phyloP scores from a whole-genome alignment of 106 monocot genomes.

The Acorus calamus region DNA sequence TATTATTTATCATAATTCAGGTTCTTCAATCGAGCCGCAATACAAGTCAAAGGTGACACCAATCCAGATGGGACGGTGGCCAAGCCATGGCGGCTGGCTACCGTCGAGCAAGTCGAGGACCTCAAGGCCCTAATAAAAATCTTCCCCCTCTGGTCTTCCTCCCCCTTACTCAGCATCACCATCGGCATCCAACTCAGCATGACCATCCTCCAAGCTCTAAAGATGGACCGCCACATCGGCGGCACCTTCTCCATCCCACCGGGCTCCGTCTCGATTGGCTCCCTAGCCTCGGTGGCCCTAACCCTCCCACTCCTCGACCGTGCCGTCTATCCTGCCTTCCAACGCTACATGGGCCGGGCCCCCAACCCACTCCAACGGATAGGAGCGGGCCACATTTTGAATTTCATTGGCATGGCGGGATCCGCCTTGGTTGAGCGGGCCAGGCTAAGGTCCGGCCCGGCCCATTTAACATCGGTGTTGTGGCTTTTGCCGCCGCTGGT shows the following conservation, averaged over 20 bases:
- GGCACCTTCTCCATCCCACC: conserved; percentile 48
- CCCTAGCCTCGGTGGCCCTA: conserved; percentile 15
- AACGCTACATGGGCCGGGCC: not conserved
- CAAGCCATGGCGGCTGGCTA: conserved; percentile 43
- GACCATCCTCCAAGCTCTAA: conserved; percentile 51
- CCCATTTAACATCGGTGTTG: too few relatives aligned
- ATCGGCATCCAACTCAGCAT: conserved; percentile 40
- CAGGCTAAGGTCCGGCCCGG: too few relatives aligned
- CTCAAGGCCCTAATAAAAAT: conserved; percentile 42
- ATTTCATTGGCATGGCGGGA: not conserved
- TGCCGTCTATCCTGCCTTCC: conserved; percentile 20
- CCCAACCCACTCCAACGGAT: conserved; percentile 45
- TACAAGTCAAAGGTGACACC: conserved; percentile 25
- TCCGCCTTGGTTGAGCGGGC: too few relatives aligned
- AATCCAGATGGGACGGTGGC: conserved; percentile 9
- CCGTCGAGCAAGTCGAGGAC: conserved; percentile 59
- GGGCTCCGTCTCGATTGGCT: conserved; percentile 33
- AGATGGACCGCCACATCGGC: conserved; percentile 55
- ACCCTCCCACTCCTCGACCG: conserved; percentile 47
- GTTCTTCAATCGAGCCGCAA: conserved; percentile 39
- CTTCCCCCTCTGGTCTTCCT: conserved; percentile 48
- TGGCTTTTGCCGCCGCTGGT: not conserved
- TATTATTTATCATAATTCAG: conserved; percentile 6
- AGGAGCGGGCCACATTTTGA: conserved; percentile 41
- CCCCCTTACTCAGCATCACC: conserved; percentile 38